Conservation (phyloP, 2,329 filamentous ascomycete species). For the Pseudogymnoascus sp. region DNA sequence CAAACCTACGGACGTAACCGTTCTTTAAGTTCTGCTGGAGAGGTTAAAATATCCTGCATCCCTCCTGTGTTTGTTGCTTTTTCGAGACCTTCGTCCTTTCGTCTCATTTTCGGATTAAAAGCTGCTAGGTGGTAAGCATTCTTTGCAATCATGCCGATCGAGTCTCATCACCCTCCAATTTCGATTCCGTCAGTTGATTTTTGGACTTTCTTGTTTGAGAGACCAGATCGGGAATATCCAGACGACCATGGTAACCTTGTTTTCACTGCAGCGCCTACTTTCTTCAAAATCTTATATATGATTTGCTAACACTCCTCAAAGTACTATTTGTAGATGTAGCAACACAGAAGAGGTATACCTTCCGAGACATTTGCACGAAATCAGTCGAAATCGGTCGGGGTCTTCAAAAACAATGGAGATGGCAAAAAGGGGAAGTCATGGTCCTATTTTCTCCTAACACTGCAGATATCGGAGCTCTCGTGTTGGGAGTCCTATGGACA, state of each 20-base stretch:
- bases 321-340: slow-evolving; percentile 63
- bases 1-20: background rate
- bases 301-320: slow-evolving; percentile 4
- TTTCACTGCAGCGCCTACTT: slow-evolving; percentile 17
- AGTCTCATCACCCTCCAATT: slow-evolving; percentile 56
- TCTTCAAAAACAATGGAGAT: slow-evolving; percentile 61
- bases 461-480: slow-evolving; percentile 68
- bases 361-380: slow-evolving; percentile 50
- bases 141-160: slow-evolving; percentile 17
- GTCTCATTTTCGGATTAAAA: background rate
- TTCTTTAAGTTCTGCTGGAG: background rate
- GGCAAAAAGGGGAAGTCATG: slow-evolving; percentile 72
- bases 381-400: slow-evolving; percentile 68
- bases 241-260: slow-evolving; percentile 56
- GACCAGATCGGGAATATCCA: slow-evolving; percentile 52
- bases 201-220: slow-evolving; percentile 68
- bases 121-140: background rate
- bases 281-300: background rate
- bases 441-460: slow-evolving; percentile 73
- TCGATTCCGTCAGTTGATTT: slow-evolving; percentile 66
- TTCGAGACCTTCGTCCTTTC: background rate
- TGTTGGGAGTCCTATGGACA: slow-evolving; percentile 71
- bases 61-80: background rate
- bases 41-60: background rate
- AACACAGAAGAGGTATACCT: slow-evolving; percentile 59